Percentiles rank a stretch among this genome's conserved stretches.
phyloP scores from a whole-genome alignment of 2,329 filamentous ascomycete genomes.

The Fusarium nurragi region DNA sequence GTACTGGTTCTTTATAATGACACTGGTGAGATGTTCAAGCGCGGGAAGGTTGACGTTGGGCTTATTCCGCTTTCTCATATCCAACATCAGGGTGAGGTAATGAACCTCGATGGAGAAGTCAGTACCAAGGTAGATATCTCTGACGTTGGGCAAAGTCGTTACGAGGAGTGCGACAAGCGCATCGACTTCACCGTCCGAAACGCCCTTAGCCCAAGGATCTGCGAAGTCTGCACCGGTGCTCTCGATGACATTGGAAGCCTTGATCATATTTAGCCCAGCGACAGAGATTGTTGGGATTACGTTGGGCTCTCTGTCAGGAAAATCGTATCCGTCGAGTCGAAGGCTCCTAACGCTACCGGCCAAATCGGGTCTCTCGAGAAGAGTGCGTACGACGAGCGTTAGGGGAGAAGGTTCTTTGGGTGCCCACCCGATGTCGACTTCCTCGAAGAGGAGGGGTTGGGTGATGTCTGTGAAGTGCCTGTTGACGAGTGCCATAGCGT shows the following conservation, averaged over 20 bases:
- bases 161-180: background rate
- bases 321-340: background rate
- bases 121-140: background rate
- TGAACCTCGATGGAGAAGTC: background rate
- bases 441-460: background rate
- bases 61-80: accelerated
- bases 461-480: background rate
- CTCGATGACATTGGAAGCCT: background rate
- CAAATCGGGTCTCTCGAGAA: background rate
- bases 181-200: background rate
- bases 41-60: background rate
- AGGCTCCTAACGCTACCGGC: background rate
- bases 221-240: background rate
- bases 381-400: background rate
- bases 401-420: background rate
- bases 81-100: background rate
- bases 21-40: background rate
- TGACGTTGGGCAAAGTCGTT: background rate
- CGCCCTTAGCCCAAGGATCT: background rate
- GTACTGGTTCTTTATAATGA: background rate
- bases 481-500: background rate
- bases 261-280: background rate
- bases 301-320: background rate
- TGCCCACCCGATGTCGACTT: background rate
- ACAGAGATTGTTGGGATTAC: background rate